Conservation (phyloP, 495 filamentous ascomycete genomes). For the Neurospora sp. region DNA sequence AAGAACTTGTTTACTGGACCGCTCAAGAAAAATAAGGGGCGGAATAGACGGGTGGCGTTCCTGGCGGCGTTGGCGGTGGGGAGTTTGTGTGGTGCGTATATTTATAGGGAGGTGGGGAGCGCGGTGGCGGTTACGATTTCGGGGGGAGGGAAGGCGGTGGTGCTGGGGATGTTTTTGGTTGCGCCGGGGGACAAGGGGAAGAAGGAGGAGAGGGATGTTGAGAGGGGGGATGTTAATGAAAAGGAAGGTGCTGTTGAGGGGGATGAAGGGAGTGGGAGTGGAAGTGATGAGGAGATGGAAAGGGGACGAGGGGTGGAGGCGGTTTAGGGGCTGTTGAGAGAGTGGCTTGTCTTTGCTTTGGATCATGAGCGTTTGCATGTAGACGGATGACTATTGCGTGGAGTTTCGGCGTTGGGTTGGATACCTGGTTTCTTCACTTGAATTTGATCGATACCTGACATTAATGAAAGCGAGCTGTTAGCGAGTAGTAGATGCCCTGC, state of each 20-base stretch:
- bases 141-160: constrained; percentile 35
- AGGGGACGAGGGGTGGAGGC: not conserved
- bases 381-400: too few relatives aligned
- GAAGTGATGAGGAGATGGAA: not conserved
- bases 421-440: too few relatives aligned
- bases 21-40: constrained; percentile 31
- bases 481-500: too few relatives aligned
- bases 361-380: too few relatives aligned
- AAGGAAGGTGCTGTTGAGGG: not conserved
- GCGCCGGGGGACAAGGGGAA: constrained; percentile 22
- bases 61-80: constrained; percentile 40
- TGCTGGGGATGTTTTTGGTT: constrained; percentile 35
- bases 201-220: constrained; percentile 5
- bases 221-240: not conserved
- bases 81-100: constrained; percentile 33
- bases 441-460: too few relatives aligned
- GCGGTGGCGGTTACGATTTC: constrained; percentile 28
- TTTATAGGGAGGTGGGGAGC: constrained; percentile 33
- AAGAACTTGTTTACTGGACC: constrained; percentile 23
- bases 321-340: too few relatives aligned
- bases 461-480: too few relatives aligned
- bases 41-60: constrained; percentile 45
- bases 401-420: too few relatives aligned
- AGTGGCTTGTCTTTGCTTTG: too few relatives aligned
- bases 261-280: not conserved